These are phyloP conservation scores for Henckelia pumila DNA, from an alignment of 257 asterid genomes.

Conservation along the genomic window DNA sequence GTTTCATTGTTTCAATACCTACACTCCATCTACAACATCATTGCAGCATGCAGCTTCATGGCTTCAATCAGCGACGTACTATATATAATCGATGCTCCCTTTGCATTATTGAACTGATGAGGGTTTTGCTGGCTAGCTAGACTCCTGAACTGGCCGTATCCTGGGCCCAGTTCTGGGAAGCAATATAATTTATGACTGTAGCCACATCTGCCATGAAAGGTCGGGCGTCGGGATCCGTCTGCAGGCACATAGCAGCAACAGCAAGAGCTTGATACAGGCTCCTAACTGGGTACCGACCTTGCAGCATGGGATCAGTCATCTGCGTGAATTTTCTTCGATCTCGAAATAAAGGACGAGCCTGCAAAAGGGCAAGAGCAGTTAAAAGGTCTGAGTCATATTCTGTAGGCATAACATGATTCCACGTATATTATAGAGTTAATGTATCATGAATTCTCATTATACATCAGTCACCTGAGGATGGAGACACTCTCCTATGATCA, in stretches of 20 bases:
- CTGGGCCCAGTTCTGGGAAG: conserved; percentile 31
- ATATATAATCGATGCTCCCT: background rate
- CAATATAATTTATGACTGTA: conserved; percentile 32
- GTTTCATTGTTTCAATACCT: no score
- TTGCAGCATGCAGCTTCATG: no score
- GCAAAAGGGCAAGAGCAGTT: conserved; percentile 17
- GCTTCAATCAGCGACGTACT: no score
- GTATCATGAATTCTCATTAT: no score
- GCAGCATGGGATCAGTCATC: conserved; percentile 54
- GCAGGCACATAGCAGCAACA: conserved; percentile 54
- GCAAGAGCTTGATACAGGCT: conserved; percentile 56
- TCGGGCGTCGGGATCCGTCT: conserved; percentile 42
- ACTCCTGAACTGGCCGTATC: conserved; percentile 25
- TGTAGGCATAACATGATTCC: no score
- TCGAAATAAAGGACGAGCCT: conserved; percentile 54
- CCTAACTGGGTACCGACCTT: conserved; percentile 48
- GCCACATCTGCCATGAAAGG: conserved; percentile 37
- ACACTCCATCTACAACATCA: no score
- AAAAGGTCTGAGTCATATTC: background rate
- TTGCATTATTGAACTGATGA: conserved; percentile 25
- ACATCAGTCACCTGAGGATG: no score
- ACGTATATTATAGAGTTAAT: no score
- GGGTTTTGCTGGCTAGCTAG: conserved; percentile 13
- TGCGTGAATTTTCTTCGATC: conserved; percentile 50
- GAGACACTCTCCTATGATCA: no score